Evolutionary conservation across 495 filamentous ascomycete species (phyloP).

Genomic region (Baudoinia panamericana): DNA sequence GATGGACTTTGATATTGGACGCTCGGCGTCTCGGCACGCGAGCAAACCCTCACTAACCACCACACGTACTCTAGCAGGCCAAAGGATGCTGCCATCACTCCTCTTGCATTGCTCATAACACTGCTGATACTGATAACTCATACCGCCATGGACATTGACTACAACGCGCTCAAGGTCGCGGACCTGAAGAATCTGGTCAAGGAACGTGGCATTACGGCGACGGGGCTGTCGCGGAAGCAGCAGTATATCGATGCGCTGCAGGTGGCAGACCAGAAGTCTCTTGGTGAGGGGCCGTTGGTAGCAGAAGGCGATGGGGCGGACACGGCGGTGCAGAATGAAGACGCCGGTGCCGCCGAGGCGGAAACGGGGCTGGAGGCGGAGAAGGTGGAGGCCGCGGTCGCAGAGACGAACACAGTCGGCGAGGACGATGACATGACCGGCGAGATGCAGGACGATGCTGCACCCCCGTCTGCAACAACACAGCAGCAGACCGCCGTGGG

Average conservation of each 20-base stretch:
- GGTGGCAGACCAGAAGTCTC: slow-evolving; percentile 21
- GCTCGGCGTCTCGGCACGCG: no score
- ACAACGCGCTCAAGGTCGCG: slow-evolving; percentile 28
- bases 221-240: slow-evolving; percentile 29
- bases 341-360: slow-evolving; percentile 3
- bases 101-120: neutral
- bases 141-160: slow-evolving; percentile 23
- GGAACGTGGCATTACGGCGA: slow-evolving; percentile 28
- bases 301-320: slow-evolving; percentile 4
- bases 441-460: neutral
- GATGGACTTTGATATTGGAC: no score
- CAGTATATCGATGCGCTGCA: slow-evolving; percentile 29
- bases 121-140: neutral
- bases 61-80: no score
- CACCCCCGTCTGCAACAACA: neutral
- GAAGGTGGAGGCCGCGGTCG: neutral
- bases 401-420: neutral
- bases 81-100: no score
- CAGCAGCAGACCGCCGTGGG: neutral
- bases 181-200: slow-evolving; percentile 27
- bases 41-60: no score
- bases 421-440: neutral
- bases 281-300: neutral
- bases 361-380: slow-evolving; percentile 3
- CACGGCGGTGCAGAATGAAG: slow-evolving; percentile 5